Evolutionary conservation across 371 early-diverging fungal genomes (phyloP).

Genomic region (Mucor plumbeus): DNA sequence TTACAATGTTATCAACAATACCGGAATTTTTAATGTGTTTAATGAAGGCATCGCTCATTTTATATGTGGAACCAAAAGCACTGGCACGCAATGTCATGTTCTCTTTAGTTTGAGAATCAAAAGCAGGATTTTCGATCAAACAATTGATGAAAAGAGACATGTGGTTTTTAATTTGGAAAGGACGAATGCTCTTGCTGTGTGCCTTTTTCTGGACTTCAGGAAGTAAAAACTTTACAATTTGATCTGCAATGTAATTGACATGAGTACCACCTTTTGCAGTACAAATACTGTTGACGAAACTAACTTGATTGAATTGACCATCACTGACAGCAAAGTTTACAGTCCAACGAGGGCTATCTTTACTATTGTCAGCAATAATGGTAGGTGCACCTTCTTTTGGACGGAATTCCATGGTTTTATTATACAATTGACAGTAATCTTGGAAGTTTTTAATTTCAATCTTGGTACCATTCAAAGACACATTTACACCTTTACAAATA

Average conservation of each 20-base stretch:
- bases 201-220: constrained; percentile 86
- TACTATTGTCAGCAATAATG: constrained; percentile 35
- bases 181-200: constrained; percentile 78
- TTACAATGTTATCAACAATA: constrained; percentile 86
- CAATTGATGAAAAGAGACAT: constrained; percentile 98
- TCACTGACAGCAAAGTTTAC: constrained; percentile 92
- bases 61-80: constrained; percentile 92
- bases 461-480: constrained; percentile 89
- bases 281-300: constrained; percentile 99
- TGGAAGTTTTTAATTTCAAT: constrained; percentile 91
- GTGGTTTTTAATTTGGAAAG: constrained; percentile 90
- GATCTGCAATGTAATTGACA: constrained; percentile 90
- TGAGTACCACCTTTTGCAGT: constrained; percentile 99
- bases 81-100: constrained; percentile 88
- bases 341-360: constrained; percentile 93
- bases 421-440: constrained; percentile 92
- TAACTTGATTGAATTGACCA: constrained; percentile 97
- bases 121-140: constrained; percentile 97
- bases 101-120: constrained; percentile 99
- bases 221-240: constrained; percentile 80
- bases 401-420: constrained; percentile 50
- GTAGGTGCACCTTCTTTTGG: constrained; percentile 45
- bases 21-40: constrained; percentile 83
- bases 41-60: constrained; percentile 83
- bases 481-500: constrained; percentile 86